Conservation (phyloP, 768 basidiomycete species). For the Russula griseocarnosa region DNA sequence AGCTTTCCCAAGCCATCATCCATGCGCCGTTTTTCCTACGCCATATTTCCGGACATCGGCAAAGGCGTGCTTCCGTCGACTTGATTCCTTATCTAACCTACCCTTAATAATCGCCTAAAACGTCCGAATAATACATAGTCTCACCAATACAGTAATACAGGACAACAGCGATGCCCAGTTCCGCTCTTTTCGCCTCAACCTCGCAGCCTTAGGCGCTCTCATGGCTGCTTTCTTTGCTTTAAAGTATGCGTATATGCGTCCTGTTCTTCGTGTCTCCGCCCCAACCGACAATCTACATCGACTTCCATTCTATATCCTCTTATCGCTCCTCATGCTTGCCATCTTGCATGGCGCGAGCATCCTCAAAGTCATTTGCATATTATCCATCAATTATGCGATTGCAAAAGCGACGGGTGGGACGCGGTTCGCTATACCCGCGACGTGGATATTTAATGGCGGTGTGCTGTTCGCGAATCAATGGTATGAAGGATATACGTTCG, state of each 20-base stretch:
- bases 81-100: background rate
- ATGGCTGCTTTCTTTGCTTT: slow-evolving; percentile 50
- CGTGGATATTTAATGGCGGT: slow-evolving; percentile 74
- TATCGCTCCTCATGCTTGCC: slow-evolving; percentile 61
- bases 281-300: slow-evolving; percentile 37
- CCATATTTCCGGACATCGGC: background rate
- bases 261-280: slow-evolving; percentile 29
- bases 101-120: background rate
- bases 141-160: slow-evolving; percentile 40
- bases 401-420: slow-evolving; percentile 46
- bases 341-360: slow-evolving; percentile 78
- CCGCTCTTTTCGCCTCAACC: slow-evolving; percentile 76
- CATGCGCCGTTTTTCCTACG: background rate
- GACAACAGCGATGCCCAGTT: slow-evolving; percentile 94
- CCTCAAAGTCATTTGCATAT: slow-evolving; percentile 71
- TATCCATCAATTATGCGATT: slow-evolving; percentile 65
- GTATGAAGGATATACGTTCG: slow-evolving; percentile 69
- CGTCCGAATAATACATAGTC: background rate
- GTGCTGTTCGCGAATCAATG: slow-evolving; percentile 76
- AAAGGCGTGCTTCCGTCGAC: background rate
- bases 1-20: background rate
- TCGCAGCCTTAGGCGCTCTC: slow-evolving; percentile 58
- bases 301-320: slow-evolving; percentile 55
- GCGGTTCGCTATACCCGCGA: slow-evolving; percentile 47
- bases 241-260: slow-evolving; percentile 48